phyloP scores from a whole-genome alignment of 176 grass and related monocot genomes.

The Tillandsia leiboldiana region DNA sequence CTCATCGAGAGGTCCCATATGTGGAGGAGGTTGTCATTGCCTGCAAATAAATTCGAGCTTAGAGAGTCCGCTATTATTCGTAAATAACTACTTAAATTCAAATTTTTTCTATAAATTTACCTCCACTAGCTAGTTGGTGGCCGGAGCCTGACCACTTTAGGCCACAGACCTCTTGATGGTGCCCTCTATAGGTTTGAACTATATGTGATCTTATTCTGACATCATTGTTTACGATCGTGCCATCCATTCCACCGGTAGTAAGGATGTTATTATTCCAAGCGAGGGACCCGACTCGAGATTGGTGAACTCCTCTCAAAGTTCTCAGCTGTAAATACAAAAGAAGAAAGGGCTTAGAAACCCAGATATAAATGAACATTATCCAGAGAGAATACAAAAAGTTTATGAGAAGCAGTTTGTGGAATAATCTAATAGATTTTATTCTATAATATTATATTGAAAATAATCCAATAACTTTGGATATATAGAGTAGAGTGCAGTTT shows the following conservation, averaged over 20 bases:
- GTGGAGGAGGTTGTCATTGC: constrained; percentile 55
- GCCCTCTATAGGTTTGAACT: constrained; percentile 53
- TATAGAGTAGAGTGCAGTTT: not conserved
- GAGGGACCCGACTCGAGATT: constrained; percentile 50
- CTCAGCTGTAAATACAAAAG: constrained; percentile 33
- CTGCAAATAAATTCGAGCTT: too few species aligned
- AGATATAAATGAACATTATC: not conserved
- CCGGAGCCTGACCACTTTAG: constrained; percentile 57
- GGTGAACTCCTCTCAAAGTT: constrained; percentile 42
- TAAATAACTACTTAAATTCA: too few species aligned
- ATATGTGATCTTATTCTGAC: constrained; percentile 43
- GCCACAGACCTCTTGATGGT: constrained; percentile 56
- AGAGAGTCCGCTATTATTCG: too few species aligned
- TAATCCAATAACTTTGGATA: too few species aligned
- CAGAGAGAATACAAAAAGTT: not conserved
- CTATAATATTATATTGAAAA: too few species aligned
- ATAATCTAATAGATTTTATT: not conserved
- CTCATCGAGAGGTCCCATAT: constrained; percentile 37
- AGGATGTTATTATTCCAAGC: constrained; percentile 63
- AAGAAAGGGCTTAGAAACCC: not conserved
- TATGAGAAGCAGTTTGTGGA: too few species aligned
- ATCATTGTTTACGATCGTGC: constrained; percentile 58
- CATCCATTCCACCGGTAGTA: constrained; percentile 47
- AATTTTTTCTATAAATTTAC: not conserved
- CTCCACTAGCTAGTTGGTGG: constrained; percentile 53